Evolutionary conservation across 2,329 filamentous ascomycete species (phyloP), one percentile per base, ranked within the genome.

Genomic region (Fonsecaea erecta): DNA sequence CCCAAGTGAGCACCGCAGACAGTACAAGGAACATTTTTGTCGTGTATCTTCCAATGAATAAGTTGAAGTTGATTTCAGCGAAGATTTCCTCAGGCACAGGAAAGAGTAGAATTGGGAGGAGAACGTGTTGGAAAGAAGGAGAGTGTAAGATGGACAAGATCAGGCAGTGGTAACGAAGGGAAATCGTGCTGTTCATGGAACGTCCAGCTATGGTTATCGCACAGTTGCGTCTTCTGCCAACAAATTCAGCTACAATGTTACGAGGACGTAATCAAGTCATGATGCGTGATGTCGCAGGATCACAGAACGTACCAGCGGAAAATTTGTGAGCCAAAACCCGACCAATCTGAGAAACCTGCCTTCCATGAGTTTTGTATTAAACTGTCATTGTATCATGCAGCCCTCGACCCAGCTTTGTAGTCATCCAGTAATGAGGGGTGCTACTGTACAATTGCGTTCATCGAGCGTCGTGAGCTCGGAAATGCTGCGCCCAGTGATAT

Each of bases 301-400:
- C 37, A n/a, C 43, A 26, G 14, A 26, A 48, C 28, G 28, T 24
- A 46, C 2, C 8, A 24, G 2, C 21, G 11, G 21, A 26, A 5
- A 9, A 14, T 21, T 48, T 11, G 6, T 48, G 12, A 12, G 18
- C 43, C 3, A 12, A 24, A 14, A 48, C 18, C 18, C 18, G 21
- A 4, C 21, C 8, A 48, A 24, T 48, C 9, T 48, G 18, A 24
- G 21, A 3, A 24, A 4, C 7, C 18, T 24, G 21, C 2, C 2
- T 48, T 48, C 18, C 18, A 26, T 48, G 14, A 30, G 35, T 58
- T 40, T 21, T 53, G 18, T 16, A 46, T 32, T 24, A 30, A 32
- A 62, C 62, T 64, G 52, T 51, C 65, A 52, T 60, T 66, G 66
- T 65, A 51, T 63, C 66, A 64, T 64, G 64, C 64, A 56, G 26